Evolutionary conservation across 1,139 yeast species (phyloP).

Genomic region (Debaryomyces sp.): DNA sequence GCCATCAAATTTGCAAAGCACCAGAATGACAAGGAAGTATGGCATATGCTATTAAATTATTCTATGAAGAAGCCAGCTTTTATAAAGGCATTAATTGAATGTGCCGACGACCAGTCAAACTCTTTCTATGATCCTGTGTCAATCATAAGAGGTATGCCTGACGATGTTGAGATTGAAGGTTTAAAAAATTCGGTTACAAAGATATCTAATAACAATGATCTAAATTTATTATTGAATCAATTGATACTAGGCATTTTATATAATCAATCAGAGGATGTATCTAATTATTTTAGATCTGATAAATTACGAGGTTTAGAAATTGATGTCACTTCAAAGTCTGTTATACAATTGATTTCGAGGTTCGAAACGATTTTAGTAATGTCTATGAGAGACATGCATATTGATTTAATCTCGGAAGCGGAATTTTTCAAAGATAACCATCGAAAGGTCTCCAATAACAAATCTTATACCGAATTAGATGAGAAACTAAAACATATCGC

Average conservation of each 20-base stretch:
- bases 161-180: slow-evolving; percentile 63
- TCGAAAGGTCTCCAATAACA: background rate
- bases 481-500: slow-evolving; percentile 9
- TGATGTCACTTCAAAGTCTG: slow-evolving; percentile 22
- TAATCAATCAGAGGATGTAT: slow-evolving; percentile 54
- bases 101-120: slow-evolving; percentile 58
- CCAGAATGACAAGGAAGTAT: slow-evolving; percentile 72
- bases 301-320: slow-evolving; percentile 49
- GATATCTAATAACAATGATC: slow-evolving; percentile 66
- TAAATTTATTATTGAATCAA: slow-evolving; percentile 58
- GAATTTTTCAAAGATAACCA: background rate
- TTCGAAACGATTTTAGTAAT: slow-evolving; percentile 29
- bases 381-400: slow-evolving; percentile 8
- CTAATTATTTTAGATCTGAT: slow-evolving; percentile 36
- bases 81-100: slow-evolving; percentile 71
- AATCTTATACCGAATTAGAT: slow-evolving; percentile 3
- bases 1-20: slow-evolving; percentile 82
- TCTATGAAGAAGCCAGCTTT: slow-evolving; percentile 75
- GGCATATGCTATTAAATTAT: slow-evolving; percentile 74
- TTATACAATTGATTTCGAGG: background rate
- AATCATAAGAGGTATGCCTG: slow-evolving; percentile 67
- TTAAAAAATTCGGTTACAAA: slow-evolving; percentile 61
- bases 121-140: slow-evolving; percentile 65
- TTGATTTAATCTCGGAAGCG: background rate
- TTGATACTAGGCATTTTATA: slow-evolving; percentile 65